Conservation (phyloP, 2,329 filamentous ascomycete species). For the Fusarium haematococcum region DNA sequence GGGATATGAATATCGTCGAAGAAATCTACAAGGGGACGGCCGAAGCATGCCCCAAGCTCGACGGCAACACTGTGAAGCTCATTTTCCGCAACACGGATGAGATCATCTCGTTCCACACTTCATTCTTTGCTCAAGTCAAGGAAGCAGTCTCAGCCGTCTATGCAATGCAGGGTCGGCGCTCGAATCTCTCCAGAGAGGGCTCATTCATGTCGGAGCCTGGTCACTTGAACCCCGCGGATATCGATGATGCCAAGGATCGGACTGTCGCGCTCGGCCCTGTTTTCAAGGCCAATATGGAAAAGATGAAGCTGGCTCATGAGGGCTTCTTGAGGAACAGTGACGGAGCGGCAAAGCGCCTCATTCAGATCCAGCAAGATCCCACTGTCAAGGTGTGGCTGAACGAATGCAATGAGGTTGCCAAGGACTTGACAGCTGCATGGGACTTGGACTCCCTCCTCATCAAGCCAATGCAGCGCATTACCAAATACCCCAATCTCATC, state of each 20-base stretch:
- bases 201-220: slow-evolving; percentile 56
- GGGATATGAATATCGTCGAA: slow-evolving; percentile 96
- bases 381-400: slow-evolving; percentile 86
- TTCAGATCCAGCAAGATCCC: slow-evolving; percentile 72
- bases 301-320: slow-evolving; percentile 71
- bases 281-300: slow-evolving; percentile 68
- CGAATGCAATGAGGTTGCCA: slow-evolving; percentile 92
- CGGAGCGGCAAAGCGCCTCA: slow-evolving; percentile 69
- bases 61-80: slow-evolving; percentile 84
- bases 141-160: slow-evolving; percentile 84
- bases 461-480: slow-evolving; percentile 94
- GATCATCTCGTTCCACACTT: slow-evolving; percentile 86
- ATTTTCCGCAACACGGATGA: slow-evolving; percentile 95
- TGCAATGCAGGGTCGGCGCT: slow-evolving; percentile 67
- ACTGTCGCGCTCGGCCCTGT: slow-evolving; percentile 64
- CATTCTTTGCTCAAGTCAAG: slow-evolving; percentile 84
- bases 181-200: slow-evolving; percentile 56
- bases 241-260: slow-evolving; percentile 65
- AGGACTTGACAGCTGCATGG: slow-evolving; percentile 94
- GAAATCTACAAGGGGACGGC: slow-evolving; percentile 98
- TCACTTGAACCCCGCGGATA: slow-evolving; percentile 54
- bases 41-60: slow-evolving; percentile 82
- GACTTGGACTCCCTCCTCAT: slow-evolving; percentile 95
- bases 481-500: slow-evolving; percentile 92
- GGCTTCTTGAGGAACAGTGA: slow-evolving; percentile 74